These are phyloP conservation scores for Lentinula edodes DNA, from an alignment of 768 basidiomycete species.

Conservation along the genomic window DNA sequence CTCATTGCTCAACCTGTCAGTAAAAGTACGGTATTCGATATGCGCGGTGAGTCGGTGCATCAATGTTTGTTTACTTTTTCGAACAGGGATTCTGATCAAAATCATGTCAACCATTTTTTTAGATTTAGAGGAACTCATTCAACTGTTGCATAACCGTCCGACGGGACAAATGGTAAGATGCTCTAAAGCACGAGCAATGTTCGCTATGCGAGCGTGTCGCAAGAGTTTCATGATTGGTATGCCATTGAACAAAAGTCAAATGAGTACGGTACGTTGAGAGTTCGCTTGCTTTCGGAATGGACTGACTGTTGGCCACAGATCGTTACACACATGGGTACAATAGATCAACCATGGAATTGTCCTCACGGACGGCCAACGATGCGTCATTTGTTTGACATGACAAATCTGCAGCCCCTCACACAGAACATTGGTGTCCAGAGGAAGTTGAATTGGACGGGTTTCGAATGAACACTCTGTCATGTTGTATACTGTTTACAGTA, in stretches of 20 bases:
- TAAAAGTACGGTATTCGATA: constrained; percentile 85
- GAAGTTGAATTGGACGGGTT: neutral
- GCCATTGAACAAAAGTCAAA: constrained; percentile 69
- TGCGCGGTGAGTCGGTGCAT: constrained; percentile 56
- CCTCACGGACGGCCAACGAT: constrained; percentile 85
- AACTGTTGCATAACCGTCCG: constrained; percentile 75
- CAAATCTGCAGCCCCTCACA: neutral
- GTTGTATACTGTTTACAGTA: neutral
- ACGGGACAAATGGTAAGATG: constrained; percentile 84
- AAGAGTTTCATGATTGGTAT: constrained; percentile 97
- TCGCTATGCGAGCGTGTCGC: constrained; percentile 92
- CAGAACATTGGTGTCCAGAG: neutral
- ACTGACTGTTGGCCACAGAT: constrained; percentile 35
- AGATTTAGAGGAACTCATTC: constrained; percentile 93
- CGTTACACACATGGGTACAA: constrained; percentile 75
- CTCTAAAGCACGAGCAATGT: constrained; percentile 91
- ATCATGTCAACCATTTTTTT: constrained; percentile 8
- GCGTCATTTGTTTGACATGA: constrained; percentile 64
- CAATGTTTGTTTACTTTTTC: too few species aligned
- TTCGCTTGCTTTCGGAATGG: neutral
- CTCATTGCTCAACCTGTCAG: constrained; percentile 85
- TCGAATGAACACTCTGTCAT: neutral
- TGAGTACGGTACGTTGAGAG: constrained; percentile 51
- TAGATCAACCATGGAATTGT: constrained; percentile 85
- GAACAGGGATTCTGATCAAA: neutral